Percentiles rank a stretch among this genome's conserved stretches.
phyloP scores from a whole-genome alignment of 805 yeast genomes.

The Cyberlindnera bimundalis region DNA sequence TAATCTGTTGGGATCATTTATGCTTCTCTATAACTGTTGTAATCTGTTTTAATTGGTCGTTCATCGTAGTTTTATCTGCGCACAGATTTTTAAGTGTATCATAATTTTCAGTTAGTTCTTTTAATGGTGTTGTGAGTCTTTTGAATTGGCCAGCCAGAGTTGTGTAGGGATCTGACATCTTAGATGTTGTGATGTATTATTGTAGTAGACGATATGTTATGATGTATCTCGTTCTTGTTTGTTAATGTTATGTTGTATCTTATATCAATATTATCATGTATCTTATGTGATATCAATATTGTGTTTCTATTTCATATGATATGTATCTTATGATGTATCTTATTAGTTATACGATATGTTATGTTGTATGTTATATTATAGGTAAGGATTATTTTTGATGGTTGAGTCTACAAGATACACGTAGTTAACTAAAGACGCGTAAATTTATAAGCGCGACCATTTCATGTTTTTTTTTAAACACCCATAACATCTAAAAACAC shows the following conservation, averaged over 20 bases:
- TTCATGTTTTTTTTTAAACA: not conserved
- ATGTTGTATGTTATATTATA: too few relatives aligned
- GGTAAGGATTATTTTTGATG: too few relatives aligned
- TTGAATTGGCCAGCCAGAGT: slow-evolving; percentile 11
- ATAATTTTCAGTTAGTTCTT: slow-evolving; percentile 10
- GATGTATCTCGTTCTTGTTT: too few relatives aligned
- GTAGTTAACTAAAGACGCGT: not conserved
- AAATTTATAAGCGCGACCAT: not conserved
- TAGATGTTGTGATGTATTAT: not conserved
- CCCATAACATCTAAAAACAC: slow-evolving; percentile 15
- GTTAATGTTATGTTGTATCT: too few relatives aligned
- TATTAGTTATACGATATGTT: too few relatives aligned
- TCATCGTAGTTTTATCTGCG: slow-evolving; percentile 4
- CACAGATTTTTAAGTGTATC: slow-evolving; percentile 6
- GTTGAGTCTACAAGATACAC: too few relatives aligned
- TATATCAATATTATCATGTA: too few relatives aligned
- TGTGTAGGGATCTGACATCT: slow-evolving; percentile 9
- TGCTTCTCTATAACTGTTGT: slow-evolving; percentile 1
- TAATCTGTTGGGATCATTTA: too few relatives aligned
- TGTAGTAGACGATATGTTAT: too few relatives aligned
- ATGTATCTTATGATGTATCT: too few relatives aligned
- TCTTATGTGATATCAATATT: too few relatives aligned
- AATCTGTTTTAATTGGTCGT: not conserved
- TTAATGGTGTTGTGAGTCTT: slow-evolving; percentile 11
- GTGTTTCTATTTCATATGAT: too few relatives aligned